Percentiles rank a stretch among this genome's conserved stretches.
Conservation (phyloP, 2,329 filamentous ascomycete species). For the Ascochyta fabae region DNA sequence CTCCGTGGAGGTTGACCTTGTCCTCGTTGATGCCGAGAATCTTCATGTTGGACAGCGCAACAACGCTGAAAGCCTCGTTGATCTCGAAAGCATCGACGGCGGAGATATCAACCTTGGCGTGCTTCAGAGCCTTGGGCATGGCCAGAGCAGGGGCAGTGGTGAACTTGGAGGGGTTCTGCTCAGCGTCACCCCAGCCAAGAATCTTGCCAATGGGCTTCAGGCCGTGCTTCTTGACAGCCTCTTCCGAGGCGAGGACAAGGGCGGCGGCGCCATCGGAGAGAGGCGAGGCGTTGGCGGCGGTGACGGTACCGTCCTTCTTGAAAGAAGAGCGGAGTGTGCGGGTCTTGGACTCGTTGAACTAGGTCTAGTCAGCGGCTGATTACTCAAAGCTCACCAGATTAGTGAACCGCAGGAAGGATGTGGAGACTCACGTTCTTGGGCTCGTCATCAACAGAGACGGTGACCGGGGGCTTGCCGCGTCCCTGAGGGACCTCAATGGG, state of each 20-base stretch:
- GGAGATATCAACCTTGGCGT: conserved; percentile 80
- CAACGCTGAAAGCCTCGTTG: conserved; percentile 98
- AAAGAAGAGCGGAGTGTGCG: conserved; percentile 72
- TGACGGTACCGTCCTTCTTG: conserved; percentile 86
- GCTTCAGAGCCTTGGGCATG: conserved; percentile 96
- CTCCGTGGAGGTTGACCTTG: conserved; percentile 94
- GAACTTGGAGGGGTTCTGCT: conserved; percentile 90
- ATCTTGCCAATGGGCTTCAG: conserved; percentile 96
- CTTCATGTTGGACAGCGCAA: conserved; percentile 96
- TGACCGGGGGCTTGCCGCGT: conserved; percentile 85
- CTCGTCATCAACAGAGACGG: conserved; percentile 88
- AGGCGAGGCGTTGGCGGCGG: conserved; percentile 93
- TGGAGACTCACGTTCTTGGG: conserved; percentile 77
- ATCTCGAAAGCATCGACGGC: conserved; percentile 95
- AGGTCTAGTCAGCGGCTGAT: conserved; percentile 6
- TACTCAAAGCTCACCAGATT: background rate
- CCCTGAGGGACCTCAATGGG: conserved; percentile 87
- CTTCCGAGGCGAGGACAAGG: conserved; percentile 90
- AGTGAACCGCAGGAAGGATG: background rate
- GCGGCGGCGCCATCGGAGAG: conserved; percentile 95
- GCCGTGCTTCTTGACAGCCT: conserved; percentile 88
- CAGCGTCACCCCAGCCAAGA: conserved; percentile 95
- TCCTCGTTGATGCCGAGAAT: conserved; percentile 78
- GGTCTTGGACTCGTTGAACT: conserved; percentile 61
- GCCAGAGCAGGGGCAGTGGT: conserved; percentile 92